Evolutionary conservation across 495 filamentous ascomycete species (phyloP).

Genomic region (Talaromyces trachyspermus): DNA sequence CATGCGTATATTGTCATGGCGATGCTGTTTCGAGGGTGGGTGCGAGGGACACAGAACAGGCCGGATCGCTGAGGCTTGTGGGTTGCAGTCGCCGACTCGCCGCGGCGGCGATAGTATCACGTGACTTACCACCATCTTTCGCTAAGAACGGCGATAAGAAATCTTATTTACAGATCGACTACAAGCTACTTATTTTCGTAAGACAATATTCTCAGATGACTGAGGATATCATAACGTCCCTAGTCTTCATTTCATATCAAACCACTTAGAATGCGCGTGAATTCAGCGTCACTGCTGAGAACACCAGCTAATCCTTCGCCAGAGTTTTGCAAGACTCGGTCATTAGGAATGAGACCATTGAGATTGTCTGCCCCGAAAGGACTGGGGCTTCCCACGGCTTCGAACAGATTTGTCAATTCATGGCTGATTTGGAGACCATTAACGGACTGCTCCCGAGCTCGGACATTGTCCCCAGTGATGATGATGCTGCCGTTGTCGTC

Average conservation of each 20-base stretch:
- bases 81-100: not conserved
- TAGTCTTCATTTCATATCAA: slow-evolving; percentile 42
- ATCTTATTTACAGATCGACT: no score
- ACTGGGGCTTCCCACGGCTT: slow-evolving; percentile 56
- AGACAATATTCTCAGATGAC: not conserved
- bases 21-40: not conserved
- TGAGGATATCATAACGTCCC: not conserved
- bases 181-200: no score
- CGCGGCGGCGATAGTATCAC: not conserved
- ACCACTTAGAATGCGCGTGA: slow-evolving; percentile 55
- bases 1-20: not conserved
- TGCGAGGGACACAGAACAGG: not conserved
- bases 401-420: slow-evolving; percentile 62
- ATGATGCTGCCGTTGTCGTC: no score
- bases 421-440: slow-evolving; percentile 56
- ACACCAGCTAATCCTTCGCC: slow-evolving; percentile 41
- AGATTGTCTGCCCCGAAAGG: slow-evolving; percentile 37
- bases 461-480: slow-evolving; percentile 31
- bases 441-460: slow-evolving; percentile 54
- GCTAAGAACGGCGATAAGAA: not conserved
- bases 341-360: slow-evolving; percentile 33
- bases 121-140: not conserved
- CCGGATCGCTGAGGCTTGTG: not conserved
- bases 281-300: slow-evolving; percentile 56
- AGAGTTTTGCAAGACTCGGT: slow-evolving; percentile 39